Percentiles rank a stretch among this genome's conserved stretches.
Evolutionary conservation across 208 protist species (phyloP).

Genomic region (Crithidia bombi): DNA sequence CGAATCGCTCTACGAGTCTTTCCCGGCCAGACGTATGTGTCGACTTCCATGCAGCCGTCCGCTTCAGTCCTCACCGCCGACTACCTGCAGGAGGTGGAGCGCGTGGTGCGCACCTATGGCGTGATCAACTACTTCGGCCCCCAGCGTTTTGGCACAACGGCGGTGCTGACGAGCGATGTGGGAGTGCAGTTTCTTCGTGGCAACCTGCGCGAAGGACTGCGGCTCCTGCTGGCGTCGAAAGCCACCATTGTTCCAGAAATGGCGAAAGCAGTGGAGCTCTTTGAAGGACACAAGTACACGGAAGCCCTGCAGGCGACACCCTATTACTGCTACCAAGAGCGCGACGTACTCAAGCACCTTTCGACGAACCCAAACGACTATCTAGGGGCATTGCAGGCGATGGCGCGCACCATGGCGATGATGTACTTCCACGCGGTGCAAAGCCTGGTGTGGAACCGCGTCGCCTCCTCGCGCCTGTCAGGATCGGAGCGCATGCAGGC

Average conservation of each 20-base stretch:
- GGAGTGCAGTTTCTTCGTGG: slow-evolving; percentile 82
- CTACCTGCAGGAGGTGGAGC: slow-evolving; percentile 31
- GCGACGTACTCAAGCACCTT: slow-evolving; percentile 86
- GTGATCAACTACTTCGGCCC: slow-evolving; percentile 96
- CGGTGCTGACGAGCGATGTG: slow-evolving; percentile 91
- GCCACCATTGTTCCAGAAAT: slow-evolving; percentile 63
- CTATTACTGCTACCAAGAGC: slow-evolving; percentile 82
- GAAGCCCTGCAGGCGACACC: slow-evolving; percentile 60
- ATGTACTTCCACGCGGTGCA: slow-evolving; percentile 96
- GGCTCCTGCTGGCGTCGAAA: slow-evolving; percentile 77
- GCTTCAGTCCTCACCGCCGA: slow-evolving; percentile 1
- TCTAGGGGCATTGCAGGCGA: slow-evolving; percentile 58
- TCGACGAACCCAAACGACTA: slow-evolving; percentile 68
- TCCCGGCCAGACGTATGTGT: slow-evolving; percentile 7
- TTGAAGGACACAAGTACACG: slow-evolving; percentile 46
- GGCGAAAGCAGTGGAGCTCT: slow-evolving; percentile 30
- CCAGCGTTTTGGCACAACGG: slow-evolving; percentile 95
- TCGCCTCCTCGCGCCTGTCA: slow-evolving; percentile 87
- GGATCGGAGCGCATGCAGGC: slow-evolving; percentile 33
- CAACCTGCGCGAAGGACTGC: slow-evolving; percentile 67
- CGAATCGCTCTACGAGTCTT: slow-evolving; percentile 86
- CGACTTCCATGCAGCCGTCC: no score
- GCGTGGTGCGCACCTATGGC: slow-evolving; percentile 54
- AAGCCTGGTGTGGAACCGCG: slow-evolving; percentile 93
- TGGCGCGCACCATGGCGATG: slow-evolving; percentile 88